Conservation (phyloP, 2,329 filamentous ascomycete species). For the Thelonectria rubi region DNA sequence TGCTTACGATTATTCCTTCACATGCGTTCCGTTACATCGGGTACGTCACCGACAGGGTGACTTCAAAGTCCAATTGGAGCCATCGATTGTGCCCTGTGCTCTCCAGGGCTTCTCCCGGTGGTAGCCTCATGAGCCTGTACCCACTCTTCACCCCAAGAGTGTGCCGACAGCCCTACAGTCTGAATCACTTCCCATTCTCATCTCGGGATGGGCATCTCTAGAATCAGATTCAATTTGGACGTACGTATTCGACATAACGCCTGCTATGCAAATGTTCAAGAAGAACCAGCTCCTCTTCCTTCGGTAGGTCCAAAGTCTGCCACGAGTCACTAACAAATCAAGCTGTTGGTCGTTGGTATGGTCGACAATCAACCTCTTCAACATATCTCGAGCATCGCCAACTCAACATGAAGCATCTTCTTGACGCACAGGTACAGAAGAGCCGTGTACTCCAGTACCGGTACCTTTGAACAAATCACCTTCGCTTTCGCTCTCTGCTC, state of each 20-base stretch:
- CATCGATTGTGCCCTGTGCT: not conserved
- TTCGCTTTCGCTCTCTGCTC: constrained; percentile 1
- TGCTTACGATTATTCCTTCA: no score
- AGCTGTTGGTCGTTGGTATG: not conserved
- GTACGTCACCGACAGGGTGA: constrained; percentile 9
- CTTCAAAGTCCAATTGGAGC: no score
- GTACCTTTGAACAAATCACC: not conserved
- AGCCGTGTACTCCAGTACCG: not conserved
- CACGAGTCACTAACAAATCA: not conserved
- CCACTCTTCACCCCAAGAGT: not conserved
- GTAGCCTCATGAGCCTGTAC: not conserved
- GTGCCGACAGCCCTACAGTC: not conserved
- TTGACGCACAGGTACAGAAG: not conserved
- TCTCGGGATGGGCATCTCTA: not conserved
- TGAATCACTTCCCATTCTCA: not conserved
- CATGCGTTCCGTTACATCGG: not conserved
- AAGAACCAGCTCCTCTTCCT: not conserved
- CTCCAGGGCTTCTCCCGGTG: not conserved
- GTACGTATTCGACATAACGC: not conserved
- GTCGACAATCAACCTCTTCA: not conserved
- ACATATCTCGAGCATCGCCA: not conserved
- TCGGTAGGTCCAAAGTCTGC: not conserved
- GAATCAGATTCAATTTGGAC: not conserved
- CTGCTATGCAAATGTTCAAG: not conserved
- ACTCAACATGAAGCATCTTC: not conserved